Conservation (phyloP, 352 stramenopile species). For the Pythium pyrilobum region DNA sequence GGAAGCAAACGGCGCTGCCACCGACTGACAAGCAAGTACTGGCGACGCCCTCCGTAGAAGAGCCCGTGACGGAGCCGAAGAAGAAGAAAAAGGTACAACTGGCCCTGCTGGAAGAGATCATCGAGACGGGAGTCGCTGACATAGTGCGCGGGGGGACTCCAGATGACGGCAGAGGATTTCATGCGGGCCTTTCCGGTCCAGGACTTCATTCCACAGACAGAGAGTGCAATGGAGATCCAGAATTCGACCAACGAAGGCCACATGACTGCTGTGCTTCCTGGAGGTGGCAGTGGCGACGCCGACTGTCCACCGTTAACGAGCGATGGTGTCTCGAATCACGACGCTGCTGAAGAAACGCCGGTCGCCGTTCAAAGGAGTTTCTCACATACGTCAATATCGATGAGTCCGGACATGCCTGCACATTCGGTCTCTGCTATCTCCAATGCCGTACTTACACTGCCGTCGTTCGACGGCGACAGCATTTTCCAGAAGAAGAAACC, state of each 20-base stretch:
- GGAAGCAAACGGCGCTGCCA: background rate
- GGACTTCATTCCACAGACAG: constrained; percentile 46
- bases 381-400: background rate
- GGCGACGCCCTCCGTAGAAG: no score
- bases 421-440: constrained; percentile 44
- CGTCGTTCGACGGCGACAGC: constrained; percentile 34
- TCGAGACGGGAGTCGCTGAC: background rate
- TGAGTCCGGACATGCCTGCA: background rate
- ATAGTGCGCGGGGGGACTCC: constrained; percentile 7
- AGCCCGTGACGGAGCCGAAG: constrained; percentile 6
- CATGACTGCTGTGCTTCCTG: no score
- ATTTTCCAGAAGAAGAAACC: constrained; percentile 35
- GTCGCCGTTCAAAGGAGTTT: no score
- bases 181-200: constrained; percentile 67
- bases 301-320: no score
- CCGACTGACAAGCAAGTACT: no score
- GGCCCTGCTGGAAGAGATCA: background rate
- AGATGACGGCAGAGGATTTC: constrained; percentile 48
- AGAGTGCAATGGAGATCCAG: background rate
- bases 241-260: background rate
- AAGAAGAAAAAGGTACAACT: constrained; percentile 17
- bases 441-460: constrained; percentile 43
- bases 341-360: background rate
- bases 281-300: no score
- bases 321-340: constrained; percentile 4